Evolutionary conservation across 2,329 filamentous ascomycete genomes (phyloP).

Genomic region (Cladosporium halotolerans): DNA sequence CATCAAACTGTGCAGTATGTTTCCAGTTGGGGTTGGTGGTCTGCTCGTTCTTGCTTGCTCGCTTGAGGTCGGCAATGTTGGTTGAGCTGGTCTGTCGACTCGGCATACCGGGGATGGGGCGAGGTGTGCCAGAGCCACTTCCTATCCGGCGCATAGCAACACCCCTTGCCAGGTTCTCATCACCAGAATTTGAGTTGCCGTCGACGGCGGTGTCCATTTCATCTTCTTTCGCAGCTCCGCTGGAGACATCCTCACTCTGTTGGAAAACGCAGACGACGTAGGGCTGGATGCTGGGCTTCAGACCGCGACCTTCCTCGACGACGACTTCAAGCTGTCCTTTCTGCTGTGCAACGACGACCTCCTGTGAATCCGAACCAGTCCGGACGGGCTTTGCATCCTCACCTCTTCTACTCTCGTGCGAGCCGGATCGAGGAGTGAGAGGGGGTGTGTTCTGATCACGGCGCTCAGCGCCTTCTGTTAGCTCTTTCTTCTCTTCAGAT

Average conservation of each 20-base stretch:
- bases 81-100: slow-evolving; percentile 96
- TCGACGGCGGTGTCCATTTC: slow-evolving; percentile 38
- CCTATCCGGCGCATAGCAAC: slow-evolving; percentile 52
- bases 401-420: slow-evolving; percentile 49
- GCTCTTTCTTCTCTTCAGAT: slow-evolving; percentile 53
- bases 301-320: slow-evolving; percentile 75
- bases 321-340: slow-evolving; percentile 88
- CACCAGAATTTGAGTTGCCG: slow-evolving; percentile 32
- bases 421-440: slow-evolving; percentile 82
- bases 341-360: slow-evolving; percentile 59
- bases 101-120: slow-evolving; percentile 87
- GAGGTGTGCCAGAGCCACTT: slow-evolving; percentile 75
- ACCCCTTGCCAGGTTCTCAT: slow-evolving; percentile 48
- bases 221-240: slow-evolving; percentile 60
- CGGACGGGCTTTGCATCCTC: slow-evolving; percentile 24
- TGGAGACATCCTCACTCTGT: slow-evolving; percentile 90
- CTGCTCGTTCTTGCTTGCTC: slow-evolving; percentile 45
- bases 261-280: slow-evolving; percentile 97
- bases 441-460: slow-evolving; percentile 79
- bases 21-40: slow-evolving; percentile 90
- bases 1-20: slow-evolving; percentile 90
- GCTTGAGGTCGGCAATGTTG: slow-evolving; percentile 61
- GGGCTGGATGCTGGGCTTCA: slow-evolving; percentile 77
- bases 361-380: slow-evolving; percentile 27
- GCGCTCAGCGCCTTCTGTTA: slow-evolving; percentile 70